Evolutionary conservation across 768 basidiomycete species (phyloP).

Genomic region (Phylloporus sp.): DNA sequence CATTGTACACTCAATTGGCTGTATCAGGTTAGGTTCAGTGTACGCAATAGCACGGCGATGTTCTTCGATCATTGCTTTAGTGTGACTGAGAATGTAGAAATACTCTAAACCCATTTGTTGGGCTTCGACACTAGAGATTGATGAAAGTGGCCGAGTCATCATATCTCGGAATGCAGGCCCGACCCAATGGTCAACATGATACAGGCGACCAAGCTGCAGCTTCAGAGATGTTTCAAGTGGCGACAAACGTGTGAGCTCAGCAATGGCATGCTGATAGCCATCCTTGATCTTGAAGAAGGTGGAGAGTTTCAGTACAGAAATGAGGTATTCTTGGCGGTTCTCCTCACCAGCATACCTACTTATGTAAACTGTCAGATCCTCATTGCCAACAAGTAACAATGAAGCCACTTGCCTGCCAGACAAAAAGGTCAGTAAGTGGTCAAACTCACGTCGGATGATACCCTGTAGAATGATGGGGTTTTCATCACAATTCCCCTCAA

Average conservation of each 20-base stretch:
- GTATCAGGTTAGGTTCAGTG: not conserved
- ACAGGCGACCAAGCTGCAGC: conserved; percentile 4
- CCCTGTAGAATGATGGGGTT: conserved; percentile 2
- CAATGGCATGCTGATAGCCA: conserved; percentile 4
- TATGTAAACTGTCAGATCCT: not conserved
- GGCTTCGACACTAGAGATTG: not conserved
- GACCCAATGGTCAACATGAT: conserved; percentile 9
- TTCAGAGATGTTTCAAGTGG: not conserved
- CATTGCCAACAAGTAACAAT: not conserved
- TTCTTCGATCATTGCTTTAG: not conserved
- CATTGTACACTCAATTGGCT: not conserved
- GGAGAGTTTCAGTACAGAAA: conserved; percentile 2
- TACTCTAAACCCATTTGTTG: not conserved
- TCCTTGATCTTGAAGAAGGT: conserved; percentile 1
- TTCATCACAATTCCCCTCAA: not conserved
- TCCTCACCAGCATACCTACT: conserved; percentile 7
- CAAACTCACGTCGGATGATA: not conserved
- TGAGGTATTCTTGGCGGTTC: not conserved
- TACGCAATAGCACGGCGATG: conserved; percentile 1
- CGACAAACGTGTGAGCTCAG: not conserved
- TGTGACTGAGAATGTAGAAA: not conserved
- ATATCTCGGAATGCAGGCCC: conserved; percentile 2
- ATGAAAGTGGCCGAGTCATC: conserved; percentile 5
- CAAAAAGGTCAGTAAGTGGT: not conserved
- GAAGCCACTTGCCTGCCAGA: not conserved